Base-by-base conservation (phyloP, 192 early-diverging fungal species). In the Entophlyctis helioformis region DNA sequence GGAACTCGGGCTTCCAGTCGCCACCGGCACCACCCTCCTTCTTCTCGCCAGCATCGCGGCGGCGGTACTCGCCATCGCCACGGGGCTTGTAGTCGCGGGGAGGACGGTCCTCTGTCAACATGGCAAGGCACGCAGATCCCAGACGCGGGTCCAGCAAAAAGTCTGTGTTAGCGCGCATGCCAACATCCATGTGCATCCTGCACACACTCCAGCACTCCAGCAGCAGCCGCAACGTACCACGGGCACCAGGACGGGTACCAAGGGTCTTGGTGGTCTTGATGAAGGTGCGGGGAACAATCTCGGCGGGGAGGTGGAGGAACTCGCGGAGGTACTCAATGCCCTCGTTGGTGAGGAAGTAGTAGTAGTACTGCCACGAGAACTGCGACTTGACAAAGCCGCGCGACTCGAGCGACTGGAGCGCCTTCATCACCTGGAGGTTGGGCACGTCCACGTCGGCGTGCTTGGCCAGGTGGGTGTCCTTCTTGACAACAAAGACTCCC, bases 301-400 rank as follows among this genome's bases (percentile, higher is more conserved):
- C 95, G 54, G 79, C 71, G 56, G 95, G 95, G 51, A 98, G 76
- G 85, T 96, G 86, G 50, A 98, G 83, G 84, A 82, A 79, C 57
- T 89, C 84, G 64, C 94, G 86, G 53, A 98, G 77, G 77, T 93
- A 96, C 63, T 85, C 88, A 53, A 96, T 92, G 68, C 95, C 95
- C 72, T 88, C 86, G 62, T 91, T 81, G 66, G 93, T 98, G 61
- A 98, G 79, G 70, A 82, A 89, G 74, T 98, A 98, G 87, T 98
- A 98, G 82, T 93, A 98, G 78, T 90, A 89, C 67, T 96, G 92
- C 95, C 95, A 98, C 66, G 91, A 95, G 85, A 98, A 98, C 61
- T 85, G 85, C 53, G 85, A 86, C 72, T 86, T 89, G 66, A 98
- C 92, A 49, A 64, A 86, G 54, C 87, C 89, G 62, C 81, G 82